Evolutionary conservation across 2,329 filamentous ascomycete species (phyloP).

Genomic region (Neurospora sp.): DNA sequence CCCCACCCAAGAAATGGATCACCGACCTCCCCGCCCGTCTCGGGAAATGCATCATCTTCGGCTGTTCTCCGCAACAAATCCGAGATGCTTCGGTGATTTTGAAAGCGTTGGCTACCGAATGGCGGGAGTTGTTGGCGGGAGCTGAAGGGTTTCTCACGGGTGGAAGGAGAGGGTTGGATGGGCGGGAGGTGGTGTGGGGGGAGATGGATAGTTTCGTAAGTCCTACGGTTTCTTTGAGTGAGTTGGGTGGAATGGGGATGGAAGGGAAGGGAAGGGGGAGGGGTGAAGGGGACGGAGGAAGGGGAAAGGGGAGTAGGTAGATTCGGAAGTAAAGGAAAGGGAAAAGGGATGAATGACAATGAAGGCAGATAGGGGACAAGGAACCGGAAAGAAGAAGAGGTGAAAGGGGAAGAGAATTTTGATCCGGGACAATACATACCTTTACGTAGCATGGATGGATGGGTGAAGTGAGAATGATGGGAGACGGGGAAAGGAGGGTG

Average conservation of each 20-base stretch:
- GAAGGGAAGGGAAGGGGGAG: background rate
- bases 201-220: conserved; percentile 59
- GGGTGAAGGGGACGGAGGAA: background rate
- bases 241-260: background rate
- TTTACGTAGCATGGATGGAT: no score
- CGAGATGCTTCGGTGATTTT: conserved; percentile 50
- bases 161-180: conserved; percentile 50
- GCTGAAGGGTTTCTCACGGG: conserved; percentile 62
- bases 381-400: no score
- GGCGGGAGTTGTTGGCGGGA: conserved; percentile 57
- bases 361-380: no score
- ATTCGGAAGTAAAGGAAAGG: no score
- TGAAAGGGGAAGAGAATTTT: no score
- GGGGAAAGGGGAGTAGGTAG: no score
- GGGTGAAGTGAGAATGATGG: no score
- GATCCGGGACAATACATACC: no score
- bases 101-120: conserved; percentile 50
- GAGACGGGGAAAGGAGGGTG: no score
- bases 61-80: conserved; percentile 49
- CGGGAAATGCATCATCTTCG: conserved; percentile 68
- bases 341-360: no score
- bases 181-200: conserved; percentile 68
- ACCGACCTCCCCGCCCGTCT: conserved; percentile 56
- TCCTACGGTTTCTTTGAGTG: background rate
- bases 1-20: conserved; percentile 56